Evolutionary conservation across 1,139 yeast species (phyloP), one percentile per base, ranked within the genome.

Genomic region (Blastobotrys serpentis): DNA sequence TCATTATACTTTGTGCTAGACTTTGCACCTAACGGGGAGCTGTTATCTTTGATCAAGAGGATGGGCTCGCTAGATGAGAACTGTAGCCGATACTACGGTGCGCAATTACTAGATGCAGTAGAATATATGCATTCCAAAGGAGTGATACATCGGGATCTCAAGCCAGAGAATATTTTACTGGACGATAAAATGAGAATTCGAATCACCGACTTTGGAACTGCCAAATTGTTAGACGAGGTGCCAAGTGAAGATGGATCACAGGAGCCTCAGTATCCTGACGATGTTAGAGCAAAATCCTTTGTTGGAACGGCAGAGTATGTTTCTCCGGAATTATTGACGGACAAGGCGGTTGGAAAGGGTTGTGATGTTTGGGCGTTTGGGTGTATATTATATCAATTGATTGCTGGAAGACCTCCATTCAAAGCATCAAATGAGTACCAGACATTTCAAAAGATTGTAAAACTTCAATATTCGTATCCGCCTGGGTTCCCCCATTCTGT

Each of bases 141-240:
- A 8, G 86, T 94, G 16, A 81, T 92, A 42, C 99, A 92, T 65
- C 78, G 99, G 54, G 99, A 92, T 67, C 75, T 92, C 57, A 92
- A 92, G 68, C 99, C 99, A 0, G 99, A 92, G 62, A 92, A 92
- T 56, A 70, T 72, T 39, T 71, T 92, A 55, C 79, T 94, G 47
- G 95, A 90, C 58, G 76, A 77, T 52, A 82, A 86, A 51, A 82
- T 86, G 81, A 82, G 86, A 56, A 75, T 92, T 51, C 89, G 89
- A 66, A 79, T 94, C 48, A 92, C 98, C n/a, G 99, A 94, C 68
- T 94, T 94, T 68, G 99, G 99, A 21, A 94, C 98, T 1, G 98
- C 98, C 1, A 90, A 89, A 65, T 70, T 94, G 29, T 69, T 92
- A 45, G 82, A 76, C 42, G 74, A 66, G 33, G 13, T 36, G 17